phyloP scores from a whole-genome alignment of 1,284 basidiomycete species.

The Malassezia arunalokei region DNA sequence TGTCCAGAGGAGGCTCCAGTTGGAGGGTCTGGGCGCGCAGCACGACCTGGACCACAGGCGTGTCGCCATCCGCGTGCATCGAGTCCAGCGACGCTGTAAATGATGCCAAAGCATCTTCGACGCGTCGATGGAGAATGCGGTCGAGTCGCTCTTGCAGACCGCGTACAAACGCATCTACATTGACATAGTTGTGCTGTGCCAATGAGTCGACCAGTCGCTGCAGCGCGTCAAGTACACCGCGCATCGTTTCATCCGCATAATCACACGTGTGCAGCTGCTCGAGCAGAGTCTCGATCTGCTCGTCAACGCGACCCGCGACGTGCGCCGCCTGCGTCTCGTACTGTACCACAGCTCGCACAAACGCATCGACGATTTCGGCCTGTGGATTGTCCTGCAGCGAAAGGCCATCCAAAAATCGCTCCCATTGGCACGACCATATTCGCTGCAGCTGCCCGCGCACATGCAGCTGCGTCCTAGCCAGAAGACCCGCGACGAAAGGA shows the following conservation, averaged over 20 bases:
- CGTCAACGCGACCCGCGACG: conserved; percentile 70
- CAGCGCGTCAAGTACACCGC: conserved; percentile 62
- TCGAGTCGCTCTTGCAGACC: conserved; percentile 80
- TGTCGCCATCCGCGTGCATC: neutral
- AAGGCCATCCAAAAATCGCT: conserved; percentile 57
- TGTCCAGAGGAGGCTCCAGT: conserved; percentile 90
- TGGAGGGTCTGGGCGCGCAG: conserved; percentile 99
- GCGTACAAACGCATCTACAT: conserved; percentile 89
- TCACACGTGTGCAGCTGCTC: conserved; percentile 61
- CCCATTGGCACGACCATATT: conserved; percentile 80
- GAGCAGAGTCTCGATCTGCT: conserved; percentile 68
- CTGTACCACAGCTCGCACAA: conserved; percentile 72
- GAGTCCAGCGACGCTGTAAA: neutral
- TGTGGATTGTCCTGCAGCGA: conserved; percentile 60
- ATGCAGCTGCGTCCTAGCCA: conserved; percentile 33
- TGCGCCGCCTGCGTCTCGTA: conserved; percentile 80
- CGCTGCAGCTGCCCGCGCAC: conserved; percentile 30
- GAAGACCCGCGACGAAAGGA: conserved; percentile 75
- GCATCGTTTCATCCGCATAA: conserved; percentile 70
- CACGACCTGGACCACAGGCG: conserved; percentile 65
- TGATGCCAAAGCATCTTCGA: conserved; percentile 43
- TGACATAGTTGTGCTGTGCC: conserved; percentile 91
- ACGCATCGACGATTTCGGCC: conserved; percentile 84
- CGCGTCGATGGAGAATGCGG: conserved; percentile 62
- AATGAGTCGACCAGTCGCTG: conserved; percentile 86